These are phyloP conservation scores for Alternaria conjuncta DNA, from an alignment of 2,329 filamentous ascomycete genomes.

Conservation along the genomic window DNA sequence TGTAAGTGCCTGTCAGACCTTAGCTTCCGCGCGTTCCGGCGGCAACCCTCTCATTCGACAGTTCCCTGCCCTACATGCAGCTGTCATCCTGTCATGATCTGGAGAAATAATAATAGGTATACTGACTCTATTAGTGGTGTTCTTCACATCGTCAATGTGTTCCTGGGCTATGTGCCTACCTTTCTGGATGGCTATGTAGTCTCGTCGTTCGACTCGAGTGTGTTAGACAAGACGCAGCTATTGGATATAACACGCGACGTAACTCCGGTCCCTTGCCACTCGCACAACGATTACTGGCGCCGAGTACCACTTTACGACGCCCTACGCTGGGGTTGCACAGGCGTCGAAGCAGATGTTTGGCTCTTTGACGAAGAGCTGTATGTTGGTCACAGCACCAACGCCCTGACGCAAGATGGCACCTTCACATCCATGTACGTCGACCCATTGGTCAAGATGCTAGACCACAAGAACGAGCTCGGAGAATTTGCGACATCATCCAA, in stretches of 20 bases:
- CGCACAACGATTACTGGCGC: conserved; percentile 67
- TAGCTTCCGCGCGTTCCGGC: conserved; percentile 20
- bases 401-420: conserved; percentile 56
- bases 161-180: conserved; percentile 45
- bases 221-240: conserved; percentile 46
- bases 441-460: conserved; percentile 58
- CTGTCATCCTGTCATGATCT: conserved; percentile 1
- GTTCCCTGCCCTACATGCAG: background rate
- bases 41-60: conserved; percentile 7
- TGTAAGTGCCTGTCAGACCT: conserved; percentile 35
- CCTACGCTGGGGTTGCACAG: conserved; percentile 60
- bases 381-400: conserved; percentile 60
- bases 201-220: conserved; percentile 51
- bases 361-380: conserved; percentile 60
- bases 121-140: conserved; percentile 47
- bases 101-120: background rate
- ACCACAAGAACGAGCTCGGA: conserved; percentile 55
- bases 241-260: conserved; percentile 60
- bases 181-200: conserved; percentile 46
- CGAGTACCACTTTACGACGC: conserved; percentile 62
- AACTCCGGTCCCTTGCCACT: conserved; percentile 60
- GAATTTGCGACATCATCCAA: conserved; percentile 39
- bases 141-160: conserved; percentile 50
- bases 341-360: conserved; percentile 66
- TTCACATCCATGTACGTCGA: conserved; percentile 61